Conservation (phyloP, 108 stramenopile genomes). For the Pseudonitzschia multiseries region DNA sequence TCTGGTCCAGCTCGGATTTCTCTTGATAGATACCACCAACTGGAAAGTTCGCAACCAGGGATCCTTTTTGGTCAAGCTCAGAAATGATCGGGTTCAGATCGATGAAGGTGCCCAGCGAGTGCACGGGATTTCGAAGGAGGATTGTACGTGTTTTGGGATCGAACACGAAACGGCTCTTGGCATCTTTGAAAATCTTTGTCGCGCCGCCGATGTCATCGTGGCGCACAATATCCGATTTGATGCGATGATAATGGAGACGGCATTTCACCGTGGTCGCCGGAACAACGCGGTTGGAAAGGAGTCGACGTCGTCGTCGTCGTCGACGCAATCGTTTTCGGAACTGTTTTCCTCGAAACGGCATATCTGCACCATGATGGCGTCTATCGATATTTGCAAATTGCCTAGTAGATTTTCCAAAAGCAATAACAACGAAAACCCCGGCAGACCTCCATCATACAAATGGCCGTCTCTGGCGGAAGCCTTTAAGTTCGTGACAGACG, state of each 20-base stretch:
- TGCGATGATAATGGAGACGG: slow-evolving; percentile 13
- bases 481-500: slow-evolving; percentile 11
- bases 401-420: slow-evolving; percentile 9
- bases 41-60: slow-evolving; percentile 5
- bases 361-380: slow-evolving; percentile 21
- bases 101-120: slow-evolving; percentile 9
- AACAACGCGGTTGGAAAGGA: neutral
- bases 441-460: slow-evolving; percentile 23
- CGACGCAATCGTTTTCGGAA: neutral
- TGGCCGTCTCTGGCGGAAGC: slow-evolving; percentile 24
- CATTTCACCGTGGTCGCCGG: neutral
- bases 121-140: slow-evolving; percentile 18
- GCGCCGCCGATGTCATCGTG: slow-evolving; percentile 13
- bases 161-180: neutral
- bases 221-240: slow-evolving; percentile 24
- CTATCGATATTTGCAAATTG: slow-evolving; percentile 19
- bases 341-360: slow-evolving; percentile 1
- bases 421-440: too few relatives aligned
- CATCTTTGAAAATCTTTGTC: slow-evolving; percentile 12
- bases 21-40: slow-evolving; percentile 6
- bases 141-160: slow-evolving; percentile 9
- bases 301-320: too few relatives aligned
- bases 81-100: neutral
- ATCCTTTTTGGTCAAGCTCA: slow-evolving; percentile 16
- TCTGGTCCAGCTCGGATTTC: slow-evolving; percentile 18